A percentile compares a stretch with the other conserved stretches of the same genome.
phyloP scores from a whole-genome alignment of 768 basidiomycete genomes.

The Hericium erinaceus region DNA sequence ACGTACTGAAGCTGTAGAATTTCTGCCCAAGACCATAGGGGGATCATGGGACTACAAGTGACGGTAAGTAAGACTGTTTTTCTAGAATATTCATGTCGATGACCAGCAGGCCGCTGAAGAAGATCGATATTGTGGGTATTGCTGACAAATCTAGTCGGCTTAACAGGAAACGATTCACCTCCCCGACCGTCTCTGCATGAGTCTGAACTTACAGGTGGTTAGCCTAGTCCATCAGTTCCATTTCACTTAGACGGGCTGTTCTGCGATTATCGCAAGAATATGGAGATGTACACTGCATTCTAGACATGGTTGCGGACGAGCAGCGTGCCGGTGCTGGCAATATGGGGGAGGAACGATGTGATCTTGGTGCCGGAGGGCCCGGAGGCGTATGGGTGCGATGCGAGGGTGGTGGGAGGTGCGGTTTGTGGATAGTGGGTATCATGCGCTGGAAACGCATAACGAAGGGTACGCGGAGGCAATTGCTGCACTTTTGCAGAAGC shows the following conservation, averaged over 20 bases:
- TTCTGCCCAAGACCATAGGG: too few relatives aligned
- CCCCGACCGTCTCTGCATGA: too few relatives aligned
- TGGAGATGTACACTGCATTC: constrained; percentile 33
- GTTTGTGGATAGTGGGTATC: constrained; percentile 37
- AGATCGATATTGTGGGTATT: too few relatives aligned
- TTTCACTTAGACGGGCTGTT: constrained; percentile 21
- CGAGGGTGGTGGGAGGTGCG: constrained; percentile 28
- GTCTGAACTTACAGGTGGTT: too few relatives aligned
- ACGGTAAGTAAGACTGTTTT: too few relatives aligned
- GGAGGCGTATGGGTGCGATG: constrained; percentile 31
- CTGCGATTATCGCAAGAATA: constrained; percentile 32
- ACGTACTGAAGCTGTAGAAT: too few relatives aligned
- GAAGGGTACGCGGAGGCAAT: constrained; percentile 21
- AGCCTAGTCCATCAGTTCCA: too few relatives aligned
- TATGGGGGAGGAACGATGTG: constrained; percentile 39
- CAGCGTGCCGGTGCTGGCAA: constrained; percentile 32
- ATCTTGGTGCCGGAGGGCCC: constrained; percentile 36
- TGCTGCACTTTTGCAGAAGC: constrained; percentile 5
- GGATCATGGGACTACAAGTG: too few relatives aligned
- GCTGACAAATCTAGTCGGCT: too few relatives aligned
- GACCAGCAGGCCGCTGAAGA: too few relatives aligned
- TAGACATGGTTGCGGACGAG: constrained; percentile 33
- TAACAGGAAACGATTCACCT: too few relatives aligned
- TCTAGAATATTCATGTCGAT: too few relatives aligned
- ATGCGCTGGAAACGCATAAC: constrained; percentile 23